Evolutionary conservation across 495 filamentous ascomycete genomes (phyloP).

Genomic region (Penicillium desertorum): DNA sequence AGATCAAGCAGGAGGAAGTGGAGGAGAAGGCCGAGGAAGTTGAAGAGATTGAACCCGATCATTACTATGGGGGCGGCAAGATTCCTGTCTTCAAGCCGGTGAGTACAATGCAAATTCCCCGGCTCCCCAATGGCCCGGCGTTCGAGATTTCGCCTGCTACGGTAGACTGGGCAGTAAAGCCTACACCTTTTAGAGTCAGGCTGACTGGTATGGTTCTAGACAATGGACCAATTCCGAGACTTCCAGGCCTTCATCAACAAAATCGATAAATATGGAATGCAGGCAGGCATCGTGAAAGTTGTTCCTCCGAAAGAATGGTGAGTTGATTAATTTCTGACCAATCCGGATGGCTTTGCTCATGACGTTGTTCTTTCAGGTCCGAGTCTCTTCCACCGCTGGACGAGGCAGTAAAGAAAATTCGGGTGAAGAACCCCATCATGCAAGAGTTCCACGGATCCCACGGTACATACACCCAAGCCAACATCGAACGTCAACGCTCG

Average conservation of each 20-base stretch:
- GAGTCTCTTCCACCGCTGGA: constrained; percentile 74
- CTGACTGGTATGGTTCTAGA: constrained; percentile 42
- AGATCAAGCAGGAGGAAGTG: constrained; percentile 35
- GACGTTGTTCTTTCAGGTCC: constrained; percentile 45
- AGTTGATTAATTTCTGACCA: constrained; percentile 23
- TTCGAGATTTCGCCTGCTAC: background rate
- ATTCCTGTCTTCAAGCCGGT: constrained; percentile 93
- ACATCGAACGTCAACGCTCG: constrained; percentile 89
- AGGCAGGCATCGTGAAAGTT: constrained; percentile 92
- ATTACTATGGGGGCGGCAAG: constrained; percentile 80
- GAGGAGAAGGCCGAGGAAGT: constrained; percentile 35
- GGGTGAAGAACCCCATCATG: constrained; percentile 93
- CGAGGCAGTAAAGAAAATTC: constrained; percentile 84
- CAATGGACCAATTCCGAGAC: constrained; percentile 88
- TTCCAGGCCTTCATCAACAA: constrained; percentile 87
- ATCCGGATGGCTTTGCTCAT: constrained; percentile 19
- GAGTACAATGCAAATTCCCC: constrained; percentile 36
- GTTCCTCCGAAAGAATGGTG: constrained; percentile 94
- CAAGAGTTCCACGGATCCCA: constrained; percentile 95
- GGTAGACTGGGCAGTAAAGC: background rate
- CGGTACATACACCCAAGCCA: constrained; percentile 92
- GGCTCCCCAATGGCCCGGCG: background rate
- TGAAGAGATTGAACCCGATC: constrained; percentile 76
- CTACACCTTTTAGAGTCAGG: constrained; percentile 8
- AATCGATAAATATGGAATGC: constrained; percentile 94